Evolutionary conservation across 805 yeast genomes (phyloP), one percentile per base, ranked within the genome.

Genomic region (Kuraishia hungarica): DNA sequence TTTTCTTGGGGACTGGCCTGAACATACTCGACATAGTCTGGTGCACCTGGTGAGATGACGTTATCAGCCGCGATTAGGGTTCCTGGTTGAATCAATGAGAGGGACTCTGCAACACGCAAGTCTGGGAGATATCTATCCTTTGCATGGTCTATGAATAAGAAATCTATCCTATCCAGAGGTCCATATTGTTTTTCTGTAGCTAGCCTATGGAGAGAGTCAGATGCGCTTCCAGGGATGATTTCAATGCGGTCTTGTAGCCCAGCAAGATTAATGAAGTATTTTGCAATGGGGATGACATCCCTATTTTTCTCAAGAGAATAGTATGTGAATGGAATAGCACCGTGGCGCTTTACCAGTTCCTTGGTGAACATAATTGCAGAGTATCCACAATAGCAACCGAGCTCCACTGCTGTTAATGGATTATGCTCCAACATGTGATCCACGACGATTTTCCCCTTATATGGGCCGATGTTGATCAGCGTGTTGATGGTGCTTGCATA

Each of bases 21-120:
- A 3, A 64, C 22, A 50, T 66, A 66, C 2, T 46, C 47, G 15
- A 55, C 23, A 48, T 58, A 60, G 5, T 51, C 51, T 2, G 56
- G 53, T n/a, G 51, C 51, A 24, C 52, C 55, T 24, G 54, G 50
- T 17, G 21, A 20, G 17, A 28, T 20, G 24, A 52, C 46, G 43
- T 24, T 28, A 17, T 52, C 50, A 2, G 60, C 59, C 5, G 55
- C 47, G 10, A 66, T 51, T 2, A 54, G n/a, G 7, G 57, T 43
- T 2, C 61, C 58, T 1, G 67, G 69, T 19, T 53, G 57, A 15
- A 66, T 55, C 22, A 62, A 43, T 10, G 64, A 60, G 15, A 62
- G 39, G 2, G 62, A 56, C 49, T 66, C 70, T 39, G 61, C 28
- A 52, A 59, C 53, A 39, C 64, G 58, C 21, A 66, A 47, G 15